A percentile compares a stretch with the other conserved stretches of the same genome.
Conservation (phyloP, 2,329 filamentous ascomycete species). For the Xylariaceae sp. region DNA sequence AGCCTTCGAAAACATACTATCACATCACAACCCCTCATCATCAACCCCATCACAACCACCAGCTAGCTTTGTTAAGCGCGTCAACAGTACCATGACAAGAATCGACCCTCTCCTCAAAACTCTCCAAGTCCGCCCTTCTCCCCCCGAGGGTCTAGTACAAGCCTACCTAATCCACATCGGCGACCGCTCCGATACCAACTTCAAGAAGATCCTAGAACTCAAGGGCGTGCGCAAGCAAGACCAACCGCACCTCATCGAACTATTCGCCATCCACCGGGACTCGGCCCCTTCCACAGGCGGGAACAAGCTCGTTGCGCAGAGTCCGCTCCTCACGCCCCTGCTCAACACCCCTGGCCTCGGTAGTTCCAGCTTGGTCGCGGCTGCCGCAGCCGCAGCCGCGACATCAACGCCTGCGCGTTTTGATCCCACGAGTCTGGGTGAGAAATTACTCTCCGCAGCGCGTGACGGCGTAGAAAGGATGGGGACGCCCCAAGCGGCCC, state of each 20-base stretch:
- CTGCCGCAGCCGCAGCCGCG: slow-evolving; percentile 42
- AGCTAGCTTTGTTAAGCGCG: slow-evolving; percentile 80
- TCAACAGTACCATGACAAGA: slow-evolving; percentile 82
- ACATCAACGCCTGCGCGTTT: slow-evolving; percentile 59
- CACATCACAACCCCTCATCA: slow-evolving; percentile 60
- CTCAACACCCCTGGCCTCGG: slow-evolving; percentile 54
- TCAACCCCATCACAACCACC: slow-evolving; percentile 48
- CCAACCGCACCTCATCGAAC: slow-evolving; percentile 80
- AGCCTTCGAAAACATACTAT: slow-evolving; percentile 74
- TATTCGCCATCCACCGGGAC: slow-evolving; percentile 83
- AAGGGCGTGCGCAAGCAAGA: slow-evolving; percentile 91
- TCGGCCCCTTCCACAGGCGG: slow-evolving; percentile 64
- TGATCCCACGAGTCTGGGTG: slow-evolving; percentile 82
- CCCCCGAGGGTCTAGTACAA: slow-evolving; percentile 92
- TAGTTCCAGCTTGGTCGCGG: slow-evolving; percentile 48
- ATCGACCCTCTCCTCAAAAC: slow-evolving; percentile 95
- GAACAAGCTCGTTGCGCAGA: slow-evolving; percentile 73
- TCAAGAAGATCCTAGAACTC: slow-evolving; percentile 93
- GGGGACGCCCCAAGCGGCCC: slow-evolving; percentile 58
- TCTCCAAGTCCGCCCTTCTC: slow-evolving; percentile 88
- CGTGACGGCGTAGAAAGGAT: slow-evolving; percentile 83
- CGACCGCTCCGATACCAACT: slow-evolving; percentile 92
- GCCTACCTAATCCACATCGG: slow-evolving; percentile 97
- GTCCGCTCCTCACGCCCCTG: slow-evolving; percentile 73
- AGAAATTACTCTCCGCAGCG: slow-evolving; percentile 86